Conservation (phyloP, 805 yeast genomes). For the Clavispora fructus region DNA sequence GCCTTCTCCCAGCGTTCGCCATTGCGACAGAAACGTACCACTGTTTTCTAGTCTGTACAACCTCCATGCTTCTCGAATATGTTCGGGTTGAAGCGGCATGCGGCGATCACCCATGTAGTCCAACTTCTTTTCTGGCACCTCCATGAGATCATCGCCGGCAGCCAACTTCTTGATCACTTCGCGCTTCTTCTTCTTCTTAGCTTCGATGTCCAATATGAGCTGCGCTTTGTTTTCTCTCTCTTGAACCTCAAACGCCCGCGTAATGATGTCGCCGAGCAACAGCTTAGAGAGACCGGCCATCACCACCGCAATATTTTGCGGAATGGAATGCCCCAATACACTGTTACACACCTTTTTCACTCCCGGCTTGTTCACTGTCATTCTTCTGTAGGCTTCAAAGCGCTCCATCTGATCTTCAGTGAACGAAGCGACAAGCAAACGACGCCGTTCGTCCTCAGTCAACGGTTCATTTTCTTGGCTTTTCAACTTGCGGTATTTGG, state of each 20-base stretch:
- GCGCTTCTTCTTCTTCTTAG: constrained; percentile 30
- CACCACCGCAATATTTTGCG: constrained; percentile 74
- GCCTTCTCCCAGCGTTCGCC: constrained; percentile 67
- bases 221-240: constrained; percentile 44
- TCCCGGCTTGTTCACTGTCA: constrained; percentile 56
- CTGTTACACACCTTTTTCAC: constrained; percentile 77
- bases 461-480: constrained; percentile 27
- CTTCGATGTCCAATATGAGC: constrained; percentile 30
- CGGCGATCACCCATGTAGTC: constrained; percentile 38
- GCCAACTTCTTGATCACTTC: constrained; percentile 34
- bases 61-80: constrained; percentile 86
- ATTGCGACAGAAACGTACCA: constrained; percentile 54
- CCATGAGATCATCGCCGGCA: constrained; percentile 24
- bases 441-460: constrained; percentile 50
- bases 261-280: constrained; percentile 85
- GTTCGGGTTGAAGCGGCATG: constrained; percentile 75
- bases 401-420: constrained; percentile 80
- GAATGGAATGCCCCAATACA: constrained; percentile 72
- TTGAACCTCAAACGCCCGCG: constrained; percentile 71
- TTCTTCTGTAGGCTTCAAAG: constrained; percentile 81
- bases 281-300: constrained; percentile 84
- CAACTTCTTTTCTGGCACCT: constrained; percentile 18
- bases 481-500: constrained; percentile 24
- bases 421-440: constrained; percentile 64
- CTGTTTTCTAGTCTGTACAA: constrained; percentile 63